Evolutionary conservation across 2,329 filamentous ascomycete species (phyloP), one percentile per base, ranked within the genome.

Genomic region (Fusarium anthophilum): DNA sequence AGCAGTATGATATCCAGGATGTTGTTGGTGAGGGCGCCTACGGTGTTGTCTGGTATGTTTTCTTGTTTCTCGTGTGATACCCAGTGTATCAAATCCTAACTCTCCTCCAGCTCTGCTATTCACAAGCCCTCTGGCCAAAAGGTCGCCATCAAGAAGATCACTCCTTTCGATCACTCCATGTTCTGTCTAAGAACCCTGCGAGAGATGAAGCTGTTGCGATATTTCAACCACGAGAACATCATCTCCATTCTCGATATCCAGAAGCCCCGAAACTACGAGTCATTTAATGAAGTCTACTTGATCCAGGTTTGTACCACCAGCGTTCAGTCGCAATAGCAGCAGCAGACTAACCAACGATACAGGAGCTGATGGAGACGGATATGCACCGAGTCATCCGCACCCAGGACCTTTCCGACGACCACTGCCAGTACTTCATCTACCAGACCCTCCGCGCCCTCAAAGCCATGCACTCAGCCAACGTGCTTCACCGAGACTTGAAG

Each of bases 351-450:
- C 55, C 4, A 35, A 14, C 43, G 45, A 43, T 71, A 5, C 72
- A 97, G 94, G 95, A 98, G 85, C 90, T 99, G 79, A 99, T 99
- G 96, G 96, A 99, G 87, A 99, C 96, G 54, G 96, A 99, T 81
- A 99, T 99, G 96, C 96, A 99, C 84, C 91, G 96, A 77, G 96
- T 99, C 76, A 99, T 99, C 81, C 94, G 96, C 78, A 99, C 96
- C 44, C 96, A 99, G 85, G 96, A 99, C 81, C 91, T 99, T 51
- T 98, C 96, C 43, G 96, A 99, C 83, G 96, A 99, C 83, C 96
- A 99, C 84, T 99, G 96, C 90, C 96, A 99, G 84, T 99, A 99
- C 87, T 99, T 99, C 86, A 99, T 99, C 85, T 99, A 99, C 88
- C 96, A 99, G 87, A 99, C 96, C 5, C 91, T 99, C 66, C 95